Evolutionary conservation across 495 filamentous ascomycete species (phyloP).

Genomic region (Tuber brumale): DNA sequence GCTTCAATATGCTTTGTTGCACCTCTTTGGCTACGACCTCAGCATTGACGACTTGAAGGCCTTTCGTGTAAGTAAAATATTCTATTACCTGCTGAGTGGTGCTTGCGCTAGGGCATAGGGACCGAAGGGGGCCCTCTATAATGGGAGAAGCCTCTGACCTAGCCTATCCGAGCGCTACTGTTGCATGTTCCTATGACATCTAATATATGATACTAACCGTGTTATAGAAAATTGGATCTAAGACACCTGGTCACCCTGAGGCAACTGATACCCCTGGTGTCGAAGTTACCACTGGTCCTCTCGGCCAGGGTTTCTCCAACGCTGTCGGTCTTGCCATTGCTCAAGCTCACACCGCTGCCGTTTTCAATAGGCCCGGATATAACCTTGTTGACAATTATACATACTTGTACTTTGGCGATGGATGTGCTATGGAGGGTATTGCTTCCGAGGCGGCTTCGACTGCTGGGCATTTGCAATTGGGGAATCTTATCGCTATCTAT

Average conservation of each 20-base stretch:
- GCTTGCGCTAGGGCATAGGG: background rate
- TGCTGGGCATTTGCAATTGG: constrained; percentile 93
- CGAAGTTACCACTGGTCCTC: constrained; percentile 95
- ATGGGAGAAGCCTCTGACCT: background rate
- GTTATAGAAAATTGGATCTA: constrained; percentile 44
- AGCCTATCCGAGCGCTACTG: background rate
- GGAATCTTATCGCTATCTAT: constrained; percentile 93
- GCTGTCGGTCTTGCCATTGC: constrained; percentile 95
- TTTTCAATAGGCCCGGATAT: constrained; percentile 96
- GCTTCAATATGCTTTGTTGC: constrained; percentile 97
- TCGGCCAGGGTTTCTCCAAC: constrained; percentile 92
- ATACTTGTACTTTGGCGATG: constrained; percentile 93
- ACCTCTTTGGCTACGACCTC: constrained; percentile 86
- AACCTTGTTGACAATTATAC: constrained; percentile 94
- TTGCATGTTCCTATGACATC: background rate
- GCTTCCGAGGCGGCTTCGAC: constrained; percentile 84
- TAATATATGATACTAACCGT: constrained; percentile 4
- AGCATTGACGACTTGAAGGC: constrained; percentile 84
- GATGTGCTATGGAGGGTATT: constrained; percentile 97
- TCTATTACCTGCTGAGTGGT: background rate
- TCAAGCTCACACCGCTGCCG: constrained; percentile 77
- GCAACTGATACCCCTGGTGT: constrained; percentile 91
- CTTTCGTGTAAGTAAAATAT: constrained; percentile 55
- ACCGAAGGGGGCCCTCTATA: background rate
- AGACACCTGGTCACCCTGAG: constrained; percentile 95